phyloP scores from a whole-genome alignment of 163 green algal genomes.

The Chloromonas sp. region DNA sequence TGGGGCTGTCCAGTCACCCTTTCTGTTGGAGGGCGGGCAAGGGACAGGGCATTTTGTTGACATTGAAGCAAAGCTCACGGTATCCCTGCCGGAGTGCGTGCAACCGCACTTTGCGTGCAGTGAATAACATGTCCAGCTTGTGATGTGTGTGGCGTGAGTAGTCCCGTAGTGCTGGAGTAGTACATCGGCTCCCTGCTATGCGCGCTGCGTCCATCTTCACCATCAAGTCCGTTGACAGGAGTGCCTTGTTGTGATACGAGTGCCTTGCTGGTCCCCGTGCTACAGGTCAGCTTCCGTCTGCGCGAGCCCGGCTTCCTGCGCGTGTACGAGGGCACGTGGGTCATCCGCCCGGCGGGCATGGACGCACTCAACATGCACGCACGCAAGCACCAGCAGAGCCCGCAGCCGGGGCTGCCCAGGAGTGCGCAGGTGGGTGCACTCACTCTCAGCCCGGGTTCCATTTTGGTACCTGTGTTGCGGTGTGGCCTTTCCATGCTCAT shows the following conservation, averaged over 20 bases:
- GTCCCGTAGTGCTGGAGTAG: too few species aligned
- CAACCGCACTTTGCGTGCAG: too few species aligned
- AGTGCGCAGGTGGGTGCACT: background rate
- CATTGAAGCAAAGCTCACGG: background rate
- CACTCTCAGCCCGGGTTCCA: background rate
- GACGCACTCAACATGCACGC: background rate
- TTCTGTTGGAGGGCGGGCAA: too few species aligned
- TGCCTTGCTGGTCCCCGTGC: background rate
- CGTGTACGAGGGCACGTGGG: slow-evolving; percentile 20
- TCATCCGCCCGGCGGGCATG: background rate
- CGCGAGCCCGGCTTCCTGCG: slow-evolving; percentile 47
- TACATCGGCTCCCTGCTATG: background rate
- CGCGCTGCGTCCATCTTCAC: background rate
- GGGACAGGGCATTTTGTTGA: background rate
- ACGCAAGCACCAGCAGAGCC: background rate
- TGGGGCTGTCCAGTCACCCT: too few species aligned
- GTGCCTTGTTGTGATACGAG: background rate
- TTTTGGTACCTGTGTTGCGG: background rate
- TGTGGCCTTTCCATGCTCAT: background rate
- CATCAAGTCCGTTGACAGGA: background rate
- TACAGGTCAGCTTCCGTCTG: slow-evolving; percentile 38
- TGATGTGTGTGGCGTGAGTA: too few species aligned
- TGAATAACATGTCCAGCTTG: too few species aligned
- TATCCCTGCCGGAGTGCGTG: too few species aligned
- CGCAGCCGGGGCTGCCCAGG: background rate